phyloP scores from a whole-genome alignment of 2,329 filamentous ascomycete species.

The Penicillium capsulatum region DNA sequence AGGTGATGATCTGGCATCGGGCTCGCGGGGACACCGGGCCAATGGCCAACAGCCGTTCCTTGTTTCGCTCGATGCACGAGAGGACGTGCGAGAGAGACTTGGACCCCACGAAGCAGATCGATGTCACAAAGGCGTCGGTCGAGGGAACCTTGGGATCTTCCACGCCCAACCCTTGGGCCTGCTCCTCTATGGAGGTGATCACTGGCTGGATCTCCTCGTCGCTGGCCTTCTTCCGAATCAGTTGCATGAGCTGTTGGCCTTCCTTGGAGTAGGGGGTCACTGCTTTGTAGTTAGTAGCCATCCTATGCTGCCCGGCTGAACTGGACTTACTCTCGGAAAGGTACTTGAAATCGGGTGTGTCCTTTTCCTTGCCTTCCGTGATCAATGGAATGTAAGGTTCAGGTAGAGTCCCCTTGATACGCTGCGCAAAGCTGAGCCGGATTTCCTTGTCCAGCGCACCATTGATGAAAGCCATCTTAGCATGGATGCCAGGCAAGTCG shows the following conservation, averaged over 20 bases:
- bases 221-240: conserved; percentile 77
- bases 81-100: conserved; percentile 96
- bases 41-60: conserved; percentile 77
- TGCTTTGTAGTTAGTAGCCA: conserved; percentile 34
- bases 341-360: conserved; percentile 95
- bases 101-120: conserved; percentile 86
- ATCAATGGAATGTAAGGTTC: conserved; percentile 78
- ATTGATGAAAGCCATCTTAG: conserved; percentile 87
- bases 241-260: conserved; percentile 72
- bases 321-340: conserved; percentile 61
- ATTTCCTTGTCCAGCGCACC: conserved; percentile 96
- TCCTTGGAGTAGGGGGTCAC: conserved; percentile 77
- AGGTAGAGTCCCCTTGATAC: conserved; percentile 89
- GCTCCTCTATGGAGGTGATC: conserved; percentile 75
- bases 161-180: conserved; percentile 65
- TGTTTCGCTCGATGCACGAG: conserved; percentile 91
- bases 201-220: conserved; percentile 82
- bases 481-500: conserved; percentile 68
- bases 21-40: conserved; percentile 70
- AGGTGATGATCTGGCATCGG: conserved; percentile 80
- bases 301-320: neutral
- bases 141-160: conserved; percentile 75
- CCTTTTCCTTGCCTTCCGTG: conserved; percentile 82
- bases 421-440: conserved; percentile 88
- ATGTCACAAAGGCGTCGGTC: conserved; percentile 89